Conservation (phyloP, 192 early-diverging fungal species). For the Backusella tuberculispora region DNA sequence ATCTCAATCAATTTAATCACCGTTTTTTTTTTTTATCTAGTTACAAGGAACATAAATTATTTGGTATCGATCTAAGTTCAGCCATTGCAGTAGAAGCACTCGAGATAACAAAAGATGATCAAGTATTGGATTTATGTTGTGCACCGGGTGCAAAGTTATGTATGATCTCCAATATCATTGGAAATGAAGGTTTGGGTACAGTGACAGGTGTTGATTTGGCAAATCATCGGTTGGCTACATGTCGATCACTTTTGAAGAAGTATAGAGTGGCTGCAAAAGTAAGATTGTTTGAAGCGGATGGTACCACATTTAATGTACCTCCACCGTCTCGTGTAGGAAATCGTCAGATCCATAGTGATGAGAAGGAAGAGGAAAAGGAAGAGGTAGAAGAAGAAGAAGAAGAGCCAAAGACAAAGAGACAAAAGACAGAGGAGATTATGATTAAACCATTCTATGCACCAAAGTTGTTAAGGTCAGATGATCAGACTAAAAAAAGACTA, state of each 20-base stretch:
- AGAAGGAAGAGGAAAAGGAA: conserved; percentile 3
- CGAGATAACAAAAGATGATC: conserved; percentile 70
- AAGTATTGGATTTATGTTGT: conserved; percentile 79
- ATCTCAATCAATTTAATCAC: neutral
- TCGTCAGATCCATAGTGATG: neutral
- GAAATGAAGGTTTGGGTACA: conserved; percentile 69
- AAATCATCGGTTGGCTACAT: conserved; percentile 70
- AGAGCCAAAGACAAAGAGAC: conserved; percentile 7
- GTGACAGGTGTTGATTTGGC: conserved; percentile 94
- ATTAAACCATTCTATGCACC: conserved; percentile 78
- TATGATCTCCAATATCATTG: conserved; percentile 74
- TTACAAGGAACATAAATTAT: conserved; percentile 40
- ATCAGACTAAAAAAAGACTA: conserved; percentile 66
- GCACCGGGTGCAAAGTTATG: conserved; percentile 84
- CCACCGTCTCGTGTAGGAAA: conserved; percentile 64
- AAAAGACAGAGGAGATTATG: conserved; percentile 5
- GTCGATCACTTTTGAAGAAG: conserved; percentile 74
- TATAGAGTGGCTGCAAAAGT: conserved; percentile 58
- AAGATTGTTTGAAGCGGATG: conserved; percentile 82
- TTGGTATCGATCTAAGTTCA: conserved; percentile 78
- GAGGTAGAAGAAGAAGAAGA: conserved; percentile 24
- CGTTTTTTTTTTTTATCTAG: conserved; percentile 22
- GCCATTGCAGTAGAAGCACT: conserved; percentile 84
- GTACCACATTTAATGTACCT: conserved; percentile 72
- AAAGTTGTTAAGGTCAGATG: conserved; percentile 64